phyloP scores from a whole-genome alignment of 345 rosid species.

The Camelina laxa region DNA sequence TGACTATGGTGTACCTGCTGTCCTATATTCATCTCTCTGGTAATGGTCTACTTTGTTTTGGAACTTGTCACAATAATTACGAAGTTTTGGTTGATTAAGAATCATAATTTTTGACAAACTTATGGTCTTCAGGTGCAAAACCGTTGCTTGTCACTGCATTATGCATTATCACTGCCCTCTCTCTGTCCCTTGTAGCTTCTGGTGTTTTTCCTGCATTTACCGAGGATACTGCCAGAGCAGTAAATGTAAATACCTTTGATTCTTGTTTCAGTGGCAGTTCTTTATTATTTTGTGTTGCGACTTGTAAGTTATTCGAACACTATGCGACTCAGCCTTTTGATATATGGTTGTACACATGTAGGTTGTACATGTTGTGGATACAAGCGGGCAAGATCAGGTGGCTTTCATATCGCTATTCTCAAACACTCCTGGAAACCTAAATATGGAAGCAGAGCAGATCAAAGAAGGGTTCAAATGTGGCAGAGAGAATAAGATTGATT shows the following conservation, averaged over 20 bases:
- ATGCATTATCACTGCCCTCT: slow-evolving; percentile 57
- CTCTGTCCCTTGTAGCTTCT: slow-evolving; percentile 59
- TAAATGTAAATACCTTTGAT: slow-evolving; percentile 64
- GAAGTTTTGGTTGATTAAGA: neutral
- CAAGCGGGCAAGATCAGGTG: slow-evolving; percentile 57
- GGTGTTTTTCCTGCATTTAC: slow-evolving; percentile 75
- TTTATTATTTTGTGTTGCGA: slow-evolving; percentile 5
- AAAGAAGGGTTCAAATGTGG: slow-evolving; percentile 81
- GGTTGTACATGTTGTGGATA: slow-evolving; percentile 95
- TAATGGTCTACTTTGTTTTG: slow-evolving; percentile 34
- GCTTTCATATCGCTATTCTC: slow-evolving; percentile 76
- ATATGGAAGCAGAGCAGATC: slow-evolving; percentile 67
- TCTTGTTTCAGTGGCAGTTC: slow-evolving; percentile 10
- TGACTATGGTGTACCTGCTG: slow-evolving; percentile 79
- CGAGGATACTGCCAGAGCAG: slow-evolving; percentile 80
- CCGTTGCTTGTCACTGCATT: slow-evolving; percentile 52
- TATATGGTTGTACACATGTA: slow-evolving; percentile 30
- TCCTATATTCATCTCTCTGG: slow-evolving; percentile 93
- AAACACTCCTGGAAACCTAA: slow-evolving; percentile 82
- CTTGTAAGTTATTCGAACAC: neutral
- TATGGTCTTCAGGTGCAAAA: slow-evolving; percentile 69
- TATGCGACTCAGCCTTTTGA: neutral
- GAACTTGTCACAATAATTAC: neutral
- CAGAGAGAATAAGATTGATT: slow-evolving; percentile 70
- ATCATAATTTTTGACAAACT: neutral